Evolutionary conservation across 495 filamentous ascomycete genomes (phyloP).

Genomic region (Parachaetomium inaequale): DNA sequence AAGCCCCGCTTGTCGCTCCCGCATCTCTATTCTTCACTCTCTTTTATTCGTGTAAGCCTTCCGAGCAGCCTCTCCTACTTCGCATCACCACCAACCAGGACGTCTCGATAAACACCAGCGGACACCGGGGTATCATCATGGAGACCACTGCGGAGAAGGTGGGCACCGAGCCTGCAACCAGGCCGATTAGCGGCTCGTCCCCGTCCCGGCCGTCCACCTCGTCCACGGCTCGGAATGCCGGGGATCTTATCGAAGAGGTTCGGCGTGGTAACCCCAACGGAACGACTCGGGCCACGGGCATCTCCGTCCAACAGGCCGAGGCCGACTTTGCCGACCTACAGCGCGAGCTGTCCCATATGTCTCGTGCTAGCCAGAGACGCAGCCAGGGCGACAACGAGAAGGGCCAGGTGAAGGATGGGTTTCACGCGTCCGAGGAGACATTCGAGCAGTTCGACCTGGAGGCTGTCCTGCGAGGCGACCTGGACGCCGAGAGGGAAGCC

Average conservation of each 20-base stretch:
- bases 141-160: background rate
- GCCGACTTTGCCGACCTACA: constrained; percentile 73
- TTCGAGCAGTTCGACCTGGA: constrained; percentile 70
- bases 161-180: background rate
- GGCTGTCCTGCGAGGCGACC: constrained; percentile 60
- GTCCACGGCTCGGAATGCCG: constrained; percentile 37
- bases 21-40: background rate
- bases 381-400: constrained; percentile 42
- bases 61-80: background rate
- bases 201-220: constrained; percentile 38
- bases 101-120: too few species aligned
- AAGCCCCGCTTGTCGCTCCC: background rate
- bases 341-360: constrained; percentile 65
- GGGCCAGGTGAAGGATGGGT: constrained; percentile 42
- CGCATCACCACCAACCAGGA: too few species aligned
- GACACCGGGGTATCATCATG: too few species aligned
- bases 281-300: constrained; percentile 45
- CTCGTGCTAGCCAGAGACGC: constrained; percentile 47
- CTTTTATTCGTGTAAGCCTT: background rate
- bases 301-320: constrained; percentile 70
- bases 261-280: constrained; percentile 52
- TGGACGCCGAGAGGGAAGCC: constrained; percentile 64
- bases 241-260: constrained; percentile 44
- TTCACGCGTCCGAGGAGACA: constrained; percentile 39
- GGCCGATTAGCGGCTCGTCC: background rate